Percentiles rank a stretch among this genome's conserved stretches.
phyloP scores from a whole-genome alignment of 2,329 filamentous ascomycete species.

The Didymosphaeria variabile region DNA sequence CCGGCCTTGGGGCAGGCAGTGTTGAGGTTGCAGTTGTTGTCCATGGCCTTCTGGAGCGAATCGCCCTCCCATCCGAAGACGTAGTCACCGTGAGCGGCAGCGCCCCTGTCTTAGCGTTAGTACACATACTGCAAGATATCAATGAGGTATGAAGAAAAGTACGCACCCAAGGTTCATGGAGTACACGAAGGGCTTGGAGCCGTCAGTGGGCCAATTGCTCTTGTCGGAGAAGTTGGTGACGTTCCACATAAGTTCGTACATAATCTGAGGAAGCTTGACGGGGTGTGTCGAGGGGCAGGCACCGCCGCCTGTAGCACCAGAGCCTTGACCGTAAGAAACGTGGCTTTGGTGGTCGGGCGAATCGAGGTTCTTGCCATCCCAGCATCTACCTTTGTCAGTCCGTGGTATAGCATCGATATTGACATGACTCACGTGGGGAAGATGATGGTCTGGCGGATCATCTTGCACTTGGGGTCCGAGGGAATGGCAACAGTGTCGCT shows the following conservation, averaged over 20 bases:
- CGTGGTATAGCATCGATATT: not conserved
- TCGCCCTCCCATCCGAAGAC: conserved; percentile 58
- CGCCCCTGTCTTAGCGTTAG: conserved; percentile 27
- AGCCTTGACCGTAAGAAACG: conserved; percentile 56
- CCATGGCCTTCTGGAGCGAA: conserved; percentile 53
- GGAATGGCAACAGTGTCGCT: conserved; percentile 62
- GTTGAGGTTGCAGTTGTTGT: conserved; percentile 51
- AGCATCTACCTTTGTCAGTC: conserved; percentile 26
- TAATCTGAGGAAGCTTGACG: conserved; percentile 46
- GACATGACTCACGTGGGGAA: conserved; percentile 47
- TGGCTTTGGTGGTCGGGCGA: conserved; percentile 51
- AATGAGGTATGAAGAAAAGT: not conserved
- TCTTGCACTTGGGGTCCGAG: conserved; percentile 57
- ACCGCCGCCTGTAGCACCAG: conserved; percentile 58
- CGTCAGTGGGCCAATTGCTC: conserved; percentile 44
- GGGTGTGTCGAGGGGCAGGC: conserved; percentile 54
- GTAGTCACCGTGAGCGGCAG: conserved; percentile 51
- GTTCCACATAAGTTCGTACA: conserved; percentile 50
- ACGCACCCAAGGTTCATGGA: conserved; percentile 45
- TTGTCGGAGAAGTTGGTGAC: conserved; percentile 42
- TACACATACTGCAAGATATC: not conserved
- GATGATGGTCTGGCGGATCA: conserved; percentile 64
- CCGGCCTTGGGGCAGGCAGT: conserved; percentile 42
- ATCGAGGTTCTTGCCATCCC: conserved; percentile 44
- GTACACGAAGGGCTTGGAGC: conserved; percentile 45